phyloP scores from a whole-genome alignment of 345 rosid genomes.

The Erucastrum elatum region DNA sequence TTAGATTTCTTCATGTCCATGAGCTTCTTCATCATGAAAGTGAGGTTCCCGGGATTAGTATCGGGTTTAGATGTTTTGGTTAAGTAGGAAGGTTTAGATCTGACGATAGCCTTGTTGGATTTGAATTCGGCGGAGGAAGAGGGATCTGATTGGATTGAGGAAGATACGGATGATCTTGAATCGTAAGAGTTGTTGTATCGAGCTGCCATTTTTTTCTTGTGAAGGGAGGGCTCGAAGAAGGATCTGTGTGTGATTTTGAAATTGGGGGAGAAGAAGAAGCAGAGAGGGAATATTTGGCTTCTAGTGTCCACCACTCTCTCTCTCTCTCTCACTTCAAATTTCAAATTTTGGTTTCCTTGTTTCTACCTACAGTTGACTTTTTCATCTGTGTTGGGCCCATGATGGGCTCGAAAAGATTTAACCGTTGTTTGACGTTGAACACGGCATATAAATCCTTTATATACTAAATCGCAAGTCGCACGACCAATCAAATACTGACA shows the following conservation, averaged over 20 bases:
- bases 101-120: slow-evolving; percentile 50
- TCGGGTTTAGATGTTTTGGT: slow-evolving; percentile 30
- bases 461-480: no score
- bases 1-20: slow-evolving; percentile 57
- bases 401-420: slow-evolving; percentile 8
- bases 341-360: slow-evolving; percentile 24
- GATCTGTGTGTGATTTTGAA: slow-evolving; percentile 18
- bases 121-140: slow-evolving; percentile 56
- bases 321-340: slow-evolving; percentile 19
- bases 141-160: slow-evolving; percentile 58
- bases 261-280: slow-evolving; percentile 10
- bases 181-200: slow-evolving; percentile 54
- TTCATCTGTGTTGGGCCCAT: slow-evolving; percentile 8
- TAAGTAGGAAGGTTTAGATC: slow-evolving; percentile 44
- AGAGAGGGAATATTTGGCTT: slow-evolving; percentile 30
- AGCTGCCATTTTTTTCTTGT: slow-evolving; percentile 51
- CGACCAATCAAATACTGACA: no score
- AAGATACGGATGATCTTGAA: background rate
- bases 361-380: background rate
- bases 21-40: slow-evolving; percentile 56
- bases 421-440: background rate
- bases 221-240: background rate
- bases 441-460: no score
- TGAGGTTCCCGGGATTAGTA: slow-evolving; percentile 44
- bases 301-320: background rate